A percentile compares a stretch with the other conserved stretches of the same genome.
Evolutionary conservation across 2,329 filamentous ascomycete species (phyloP).

Genomic region (Trichoderma sp.): DNA sequence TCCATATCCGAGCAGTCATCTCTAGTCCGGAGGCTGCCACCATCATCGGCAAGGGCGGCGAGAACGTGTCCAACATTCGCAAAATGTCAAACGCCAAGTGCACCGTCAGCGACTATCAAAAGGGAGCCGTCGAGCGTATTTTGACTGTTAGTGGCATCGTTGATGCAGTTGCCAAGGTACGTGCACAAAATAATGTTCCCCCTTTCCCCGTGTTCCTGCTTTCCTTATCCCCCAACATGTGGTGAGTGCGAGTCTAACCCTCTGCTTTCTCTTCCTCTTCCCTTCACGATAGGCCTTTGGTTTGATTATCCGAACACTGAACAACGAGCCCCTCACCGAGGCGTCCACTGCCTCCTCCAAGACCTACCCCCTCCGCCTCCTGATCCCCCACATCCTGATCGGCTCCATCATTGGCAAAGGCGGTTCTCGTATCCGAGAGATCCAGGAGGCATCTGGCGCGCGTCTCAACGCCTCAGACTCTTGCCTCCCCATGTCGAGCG

Average conservation of each 20-base stretch:
- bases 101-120: constrained; percentile 97
- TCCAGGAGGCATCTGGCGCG: constrained; percentile 95
- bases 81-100: constrained; percentile 96
- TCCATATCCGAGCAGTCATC: constrained; percentile 95
- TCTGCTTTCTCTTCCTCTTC: neutral
- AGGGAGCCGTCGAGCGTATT: constrained; percentile 95
- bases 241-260: constrained; percentile 7
- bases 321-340: constrained; percentile 89
- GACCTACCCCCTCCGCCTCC: constrained; percentile 91
- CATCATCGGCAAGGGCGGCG: constrained; percentile 96
- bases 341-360: constrained; percentile 92
- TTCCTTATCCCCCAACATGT: neutral
- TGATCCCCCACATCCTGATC: constrained; percentile 96
- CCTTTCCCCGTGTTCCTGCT: constrained; percentile 6
- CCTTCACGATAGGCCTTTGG: constrained; percentile 75
- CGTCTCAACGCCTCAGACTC: constrained; percentile 95
- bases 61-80: constrained; percentile 97
- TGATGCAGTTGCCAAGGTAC: constrained; percentile 93
- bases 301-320: constrained; percentile 94
- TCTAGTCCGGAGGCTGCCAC: constrained; percentile 97
- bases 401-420: constrained; percentile 98
- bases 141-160: constrained; percentile 95
- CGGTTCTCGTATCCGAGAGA: constrained; percentile 93
- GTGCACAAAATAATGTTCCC: constrained; percentile 35
- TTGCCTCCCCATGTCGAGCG: constrained; percentile 89